Conservation (phyloP, 2,329 filamentous ascomycete genomes). For the Cercospora citrullina region DNA sequence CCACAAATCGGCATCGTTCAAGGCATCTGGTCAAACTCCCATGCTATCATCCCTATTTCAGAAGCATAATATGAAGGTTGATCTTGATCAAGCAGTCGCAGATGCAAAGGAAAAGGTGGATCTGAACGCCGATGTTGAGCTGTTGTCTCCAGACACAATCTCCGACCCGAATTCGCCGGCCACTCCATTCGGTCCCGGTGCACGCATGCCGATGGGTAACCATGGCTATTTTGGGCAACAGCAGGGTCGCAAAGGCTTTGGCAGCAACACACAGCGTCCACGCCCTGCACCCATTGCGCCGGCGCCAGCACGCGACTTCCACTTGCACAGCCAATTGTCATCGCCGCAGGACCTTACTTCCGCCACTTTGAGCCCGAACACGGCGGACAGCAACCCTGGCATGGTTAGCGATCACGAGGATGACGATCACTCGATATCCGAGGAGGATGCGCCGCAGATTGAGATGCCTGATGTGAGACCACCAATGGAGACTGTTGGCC, state of each 20-base stretch:
- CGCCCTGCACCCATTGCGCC: constrained; percentile 38
- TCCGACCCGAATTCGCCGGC: constrained; percentile 30
- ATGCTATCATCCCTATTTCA: constrained; percentile 44
- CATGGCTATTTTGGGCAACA: constrained; percentile 27
- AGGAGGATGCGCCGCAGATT: constrained; percentile 35
- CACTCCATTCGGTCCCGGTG: constrained; percentile 19
- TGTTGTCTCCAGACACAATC: constrained; percentile 29
- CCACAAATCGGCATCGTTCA: constrained; percentile 32
- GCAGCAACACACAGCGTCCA: constrained; percentile 29
- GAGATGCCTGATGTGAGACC: constrained; percentile 31
- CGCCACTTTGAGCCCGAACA: constrained; percentile 48
- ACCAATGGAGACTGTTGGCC: constrained; percentile 26
- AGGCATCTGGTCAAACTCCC: constrained; percentile 44
- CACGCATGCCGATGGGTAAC: constrained; percentile 24
- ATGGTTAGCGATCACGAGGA: constrained; percentile 54
- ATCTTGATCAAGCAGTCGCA: constrained; percentile 36
- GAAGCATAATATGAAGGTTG: constrained; percentile 46
- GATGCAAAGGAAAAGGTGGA: constrained; percentile 39
- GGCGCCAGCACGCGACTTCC: constrained; percentile 16
- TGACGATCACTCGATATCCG: constrained; percentile 43
- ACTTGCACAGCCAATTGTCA: constrained; percentile 31
- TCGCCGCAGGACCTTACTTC: constrained; percentile 33
- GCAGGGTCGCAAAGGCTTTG: constrained; percentile 34
- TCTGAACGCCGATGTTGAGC: constrained; percentile 36
- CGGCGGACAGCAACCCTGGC: constrained; percentile 52